These are phyloP conservation scores for Secale cereale DNA, from an alignment of 176 grass and related monocot genomes.

Conservation along the genomic window DNA sequence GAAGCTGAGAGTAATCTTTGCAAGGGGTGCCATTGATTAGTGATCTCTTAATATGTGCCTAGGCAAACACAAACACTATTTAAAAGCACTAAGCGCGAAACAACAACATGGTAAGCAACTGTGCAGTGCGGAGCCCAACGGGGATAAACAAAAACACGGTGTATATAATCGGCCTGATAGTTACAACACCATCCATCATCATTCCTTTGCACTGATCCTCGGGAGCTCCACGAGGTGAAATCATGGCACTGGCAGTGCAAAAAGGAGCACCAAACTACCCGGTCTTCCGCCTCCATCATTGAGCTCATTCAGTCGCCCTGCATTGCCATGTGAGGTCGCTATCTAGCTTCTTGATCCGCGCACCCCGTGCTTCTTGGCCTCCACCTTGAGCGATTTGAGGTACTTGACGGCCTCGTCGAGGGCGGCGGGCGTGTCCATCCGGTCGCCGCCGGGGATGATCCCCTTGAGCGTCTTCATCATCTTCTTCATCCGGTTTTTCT, in stretches of 20 bases:
- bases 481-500: conserved; percentile 77
- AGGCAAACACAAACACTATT: too few species aligned
- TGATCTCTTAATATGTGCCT: too few species aligned
- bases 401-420: conserved; percentile 71
- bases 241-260: conserved; percentile 27
- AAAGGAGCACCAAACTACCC: conserved; percentile 16
- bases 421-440: conserved; percentile 70
- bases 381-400: conserved; percentile 74
- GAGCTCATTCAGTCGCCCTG: background rate
- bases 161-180: conserved; percentile 41
- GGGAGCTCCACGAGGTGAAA: conserved; percentile 13
- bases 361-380: conserved; percentile 57
- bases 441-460: conserved; percentile 66
- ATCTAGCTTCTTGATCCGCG: conserved; percentile 16
- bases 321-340: background rate
- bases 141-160: conserved; percentile 24
- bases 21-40: too few species aligned
- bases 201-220: background rate
- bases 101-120: background rate
- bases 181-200: conserved; percentile 27
- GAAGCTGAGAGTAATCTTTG: too few species aligned
- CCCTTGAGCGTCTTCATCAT: conserved; percentile 81
- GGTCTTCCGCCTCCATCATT: conserved; percentile 3
- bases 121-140: background rate
- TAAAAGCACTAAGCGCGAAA: too few species aligned